These are phyloP conservation scores for Copromyces sp. DNA, from an alignment of 495 filamentous ascomycete genomes.

Conservation along the genomic window DNA sequence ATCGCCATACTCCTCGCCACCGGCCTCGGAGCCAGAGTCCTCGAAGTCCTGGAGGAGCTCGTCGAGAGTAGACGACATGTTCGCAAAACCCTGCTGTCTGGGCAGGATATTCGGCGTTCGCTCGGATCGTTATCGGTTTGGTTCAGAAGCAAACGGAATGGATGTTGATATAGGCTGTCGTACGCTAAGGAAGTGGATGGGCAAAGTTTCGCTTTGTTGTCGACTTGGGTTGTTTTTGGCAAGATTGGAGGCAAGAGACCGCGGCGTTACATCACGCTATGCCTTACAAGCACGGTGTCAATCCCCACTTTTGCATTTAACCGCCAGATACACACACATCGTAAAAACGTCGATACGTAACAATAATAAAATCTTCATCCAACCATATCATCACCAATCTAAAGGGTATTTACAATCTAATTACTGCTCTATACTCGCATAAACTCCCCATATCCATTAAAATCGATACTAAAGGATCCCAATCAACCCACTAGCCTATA, in stretches of 20 bases:
- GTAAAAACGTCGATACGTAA: too few relatives aligned
- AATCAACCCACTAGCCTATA: too few relatives aligned
- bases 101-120: neutral
- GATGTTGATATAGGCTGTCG: neutral
- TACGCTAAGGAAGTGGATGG: neutral
- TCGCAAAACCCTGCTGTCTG: conserved; percentile 8
- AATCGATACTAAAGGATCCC: too few relatives aligned
- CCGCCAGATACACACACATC: too few relatives aligned
- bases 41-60: conserved; percentile 88
- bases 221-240: neutral
- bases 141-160: neutral
- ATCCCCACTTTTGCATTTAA: too few relatives aligned
- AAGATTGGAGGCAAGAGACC: neutral
- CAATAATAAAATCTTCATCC: too few relatives aligned
- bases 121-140: neutral
- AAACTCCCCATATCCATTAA: too few relatives aligned
- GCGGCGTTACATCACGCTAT: neutral
- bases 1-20: conserved; percentile 42
- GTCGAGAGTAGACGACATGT: conserved; percentile 70
- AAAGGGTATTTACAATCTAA: too few relatives aligned
- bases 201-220: neutral
- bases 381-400: too few relatives aligned
- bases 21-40: conserved; percentile 53
- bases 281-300: too few relatives aligned
- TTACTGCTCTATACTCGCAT: too few relatives aligned